Conservation (phyloP, 2,329 filamentous ascomycete genomes). For the Fusarium multiceps region DNA sequence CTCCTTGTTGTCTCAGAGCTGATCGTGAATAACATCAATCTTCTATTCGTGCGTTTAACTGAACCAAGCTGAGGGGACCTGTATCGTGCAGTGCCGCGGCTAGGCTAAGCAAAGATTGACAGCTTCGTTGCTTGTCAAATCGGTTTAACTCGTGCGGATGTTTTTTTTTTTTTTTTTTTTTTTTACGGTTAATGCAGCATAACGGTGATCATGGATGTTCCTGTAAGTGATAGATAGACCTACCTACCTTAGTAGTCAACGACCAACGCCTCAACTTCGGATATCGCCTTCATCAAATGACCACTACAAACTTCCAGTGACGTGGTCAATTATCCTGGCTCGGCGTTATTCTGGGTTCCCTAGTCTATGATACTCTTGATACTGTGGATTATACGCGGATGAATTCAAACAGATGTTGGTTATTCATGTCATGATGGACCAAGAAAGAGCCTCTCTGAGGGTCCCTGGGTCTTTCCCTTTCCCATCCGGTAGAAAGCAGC, state of each 20-base stretch:
- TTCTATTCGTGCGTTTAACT: slow-evolving; percentile 47
- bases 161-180: slow-evolving; percentile 9
- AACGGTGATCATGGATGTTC: neutral
- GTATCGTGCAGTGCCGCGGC: slow-evolving; percentile 11
- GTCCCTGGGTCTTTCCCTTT: neutral
- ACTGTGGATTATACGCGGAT: slow-evolving; percentile 26
- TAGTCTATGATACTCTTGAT: slow-evolving; percentile 18
- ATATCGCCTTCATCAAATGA: slow-evolving; percentile 23
- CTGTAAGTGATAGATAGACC: neutral
- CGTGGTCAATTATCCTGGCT: slow-evolving; percentile 25
- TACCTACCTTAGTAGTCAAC: neutral
- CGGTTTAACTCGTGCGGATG: slow-evolving; percentile 12
- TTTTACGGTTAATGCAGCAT: slow-evolving; percentile 43
- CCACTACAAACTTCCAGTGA: slow-evolving; percentile 16
- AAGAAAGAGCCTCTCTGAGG: neutral
- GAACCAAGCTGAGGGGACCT: slow-evolving; percentile 1
- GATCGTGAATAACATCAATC: neutral
- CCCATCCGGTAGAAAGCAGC: slow-evolving; percentile 27
- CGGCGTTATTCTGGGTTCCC: slow-evolving; percentile 28
- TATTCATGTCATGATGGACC: slow-evolving; percentile 31
- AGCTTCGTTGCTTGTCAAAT: neutral
- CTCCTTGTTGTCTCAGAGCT: slow-evolving; percentile 1
- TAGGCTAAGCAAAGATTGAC: slow-evolving; percentile 21
- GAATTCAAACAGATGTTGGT: slow-evolving; percentile 17
- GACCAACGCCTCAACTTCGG: neutral